Percentiles rank a stretch among this genome's conserved stretches.
Evolutionary conservation across 139 green algal genomes (phyloP).

Genomic region (Micractinium sp.): DNA sequence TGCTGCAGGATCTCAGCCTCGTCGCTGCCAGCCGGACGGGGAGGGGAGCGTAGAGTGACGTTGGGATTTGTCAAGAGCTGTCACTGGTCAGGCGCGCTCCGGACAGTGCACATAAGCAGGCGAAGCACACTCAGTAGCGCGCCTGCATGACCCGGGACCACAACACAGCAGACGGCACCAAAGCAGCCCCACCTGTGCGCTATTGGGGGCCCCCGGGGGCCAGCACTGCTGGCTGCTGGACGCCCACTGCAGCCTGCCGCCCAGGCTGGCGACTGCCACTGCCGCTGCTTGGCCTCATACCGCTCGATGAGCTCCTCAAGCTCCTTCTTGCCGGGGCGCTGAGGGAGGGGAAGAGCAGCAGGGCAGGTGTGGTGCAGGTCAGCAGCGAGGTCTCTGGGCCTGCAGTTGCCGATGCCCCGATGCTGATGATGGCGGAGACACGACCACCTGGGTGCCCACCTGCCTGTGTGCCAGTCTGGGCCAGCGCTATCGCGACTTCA

Average conservation of each 20-base stretch:
- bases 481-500: too few relatives aligned
- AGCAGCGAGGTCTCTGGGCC: neutral
- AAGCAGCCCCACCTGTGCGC: neutral
- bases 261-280: conserved; percentile 30
- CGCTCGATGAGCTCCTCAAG: conserved; percentile 35
- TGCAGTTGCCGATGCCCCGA: too few relatives aligned
- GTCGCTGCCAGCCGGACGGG: neutral
- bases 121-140: too few relatives aligned
- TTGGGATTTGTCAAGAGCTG: too few relatives aligned
- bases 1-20: conserved; percentile 23
- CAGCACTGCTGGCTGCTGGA: neutral
- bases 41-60: neutral
- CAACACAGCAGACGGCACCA: neutral
- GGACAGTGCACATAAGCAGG: too few relatives aligned
- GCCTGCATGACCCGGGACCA: neutral
- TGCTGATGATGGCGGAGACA: too few relatives aligned
- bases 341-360: neutral
- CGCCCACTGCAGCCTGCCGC: neutral
- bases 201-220: neutral
- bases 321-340: conserved; percentile 22
- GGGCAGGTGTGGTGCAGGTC: neutral
- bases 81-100: neutral
- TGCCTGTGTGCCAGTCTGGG: too few relatives aligned
- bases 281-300: conserved; percentile 33
- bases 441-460: too few relatives aligned